Evolutionary conservation across 2,329 filamentous ascomycete species (phyloP).

Genomic region (Clonostachys byssicola): DNA sequence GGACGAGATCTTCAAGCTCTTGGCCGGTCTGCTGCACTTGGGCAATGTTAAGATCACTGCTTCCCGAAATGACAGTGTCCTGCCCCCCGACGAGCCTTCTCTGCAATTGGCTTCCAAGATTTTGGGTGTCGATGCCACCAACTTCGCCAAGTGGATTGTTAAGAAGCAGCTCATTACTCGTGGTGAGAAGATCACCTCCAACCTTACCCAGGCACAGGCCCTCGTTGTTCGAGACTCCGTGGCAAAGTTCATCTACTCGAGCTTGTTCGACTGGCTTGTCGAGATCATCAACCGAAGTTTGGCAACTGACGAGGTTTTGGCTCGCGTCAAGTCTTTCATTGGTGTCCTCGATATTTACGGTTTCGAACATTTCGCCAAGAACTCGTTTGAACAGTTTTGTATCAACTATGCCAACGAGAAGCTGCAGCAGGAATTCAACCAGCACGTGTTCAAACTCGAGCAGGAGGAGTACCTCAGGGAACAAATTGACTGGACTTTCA

Average conservation of each 20-base stretch:
- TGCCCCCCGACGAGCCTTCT: conserved; percentile 76
- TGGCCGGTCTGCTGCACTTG: conserved; percentile 88
- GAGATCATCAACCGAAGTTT: conserved; percentile 90
- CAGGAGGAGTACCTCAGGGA: conserved; percentile 97
- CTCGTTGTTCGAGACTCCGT: conserved; percentile 94
- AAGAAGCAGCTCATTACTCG: conserved; percentile 98
- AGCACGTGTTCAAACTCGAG: conserved; percentile 98
- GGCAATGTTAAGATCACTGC: conserved; percentile 96
- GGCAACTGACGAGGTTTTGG: conserved; percentile 82
- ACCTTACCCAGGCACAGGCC: conserved; percentile 89
- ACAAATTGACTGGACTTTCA: conserved; percentile 98
- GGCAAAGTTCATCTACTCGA: conserved; percentile 98
- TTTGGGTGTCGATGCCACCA: conserved; percentile 78
- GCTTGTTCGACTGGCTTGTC: conserved; percentile 98
- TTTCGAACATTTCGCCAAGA: conserved; percentile 99
- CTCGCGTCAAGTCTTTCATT: conserved; percentile 83
- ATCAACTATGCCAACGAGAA: conserved; percentile 99
- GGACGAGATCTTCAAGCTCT: conserved; percentile 79
- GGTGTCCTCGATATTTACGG: conserved; percentile 99
- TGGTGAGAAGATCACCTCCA: conserved; percentile 96
- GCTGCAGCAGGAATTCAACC: conserved; percentile 97
- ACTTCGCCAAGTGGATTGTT: conserved; percentile 96
- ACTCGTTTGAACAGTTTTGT: conserved; percentile 99
- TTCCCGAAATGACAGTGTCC: conserved; percentile 80
- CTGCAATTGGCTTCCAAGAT: conserved; percentile 78